Base-by-base conservation (phyloP, 306 rosid species). In the Heteromeles arbutifolia region DNA sequence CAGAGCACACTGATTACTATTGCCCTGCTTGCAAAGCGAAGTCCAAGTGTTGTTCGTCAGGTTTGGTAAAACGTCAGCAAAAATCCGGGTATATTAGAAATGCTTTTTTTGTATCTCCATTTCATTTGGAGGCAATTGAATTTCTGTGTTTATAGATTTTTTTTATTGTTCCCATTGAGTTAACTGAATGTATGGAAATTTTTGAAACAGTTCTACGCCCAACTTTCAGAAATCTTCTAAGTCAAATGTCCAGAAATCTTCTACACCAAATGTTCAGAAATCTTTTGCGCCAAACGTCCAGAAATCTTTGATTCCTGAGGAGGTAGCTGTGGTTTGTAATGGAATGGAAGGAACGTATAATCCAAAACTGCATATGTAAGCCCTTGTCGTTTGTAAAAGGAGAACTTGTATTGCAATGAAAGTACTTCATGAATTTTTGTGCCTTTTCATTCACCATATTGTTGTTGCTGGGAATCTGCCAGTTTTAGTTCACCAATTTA, bases 301-400 rank as follows among this genome's bases (percentile, higher is more conserved):
- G 67, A 86, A 64, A 67, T 61, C 88, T 70, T 70, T 74, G 56
- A 64, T 72, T 56, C 92, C 92, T 12, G 98, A 91, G 78, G 74
- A 74, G 74, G 41, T 92, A 72, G 41, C 58, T 70, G 99, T 95
- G 87, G 89, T 95, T 86, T 95, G 99, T 92, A 92, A 90, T 84
- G 97, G 93, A 85, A 86, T 95, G 93, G 99, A 90, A 67, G 99
- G 97, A 82, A 75, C 77, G 65, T 92, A 95, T 80, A 82, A 90
- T 77, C 93, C 90, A 54, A 84, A 86, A 69, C 88, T 90, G 79
- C 97, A 95, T 85, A 75, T 92, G 99, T 95, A 92, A 90, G 97
- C 45, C 86, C 78, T 69, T 74, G 73, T 24, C 77, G 63, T 74
- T 72, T 21, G 64, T 65, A 68, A 68, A 66, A 71, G 41, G 71